Percentiles rank a stretch among this genome's conserved stretches.
phyloP scores from a whole-genome alignment of 2,329 filamentous ascomycete genomes.

The Sarocladium brachiariae region DNA sequence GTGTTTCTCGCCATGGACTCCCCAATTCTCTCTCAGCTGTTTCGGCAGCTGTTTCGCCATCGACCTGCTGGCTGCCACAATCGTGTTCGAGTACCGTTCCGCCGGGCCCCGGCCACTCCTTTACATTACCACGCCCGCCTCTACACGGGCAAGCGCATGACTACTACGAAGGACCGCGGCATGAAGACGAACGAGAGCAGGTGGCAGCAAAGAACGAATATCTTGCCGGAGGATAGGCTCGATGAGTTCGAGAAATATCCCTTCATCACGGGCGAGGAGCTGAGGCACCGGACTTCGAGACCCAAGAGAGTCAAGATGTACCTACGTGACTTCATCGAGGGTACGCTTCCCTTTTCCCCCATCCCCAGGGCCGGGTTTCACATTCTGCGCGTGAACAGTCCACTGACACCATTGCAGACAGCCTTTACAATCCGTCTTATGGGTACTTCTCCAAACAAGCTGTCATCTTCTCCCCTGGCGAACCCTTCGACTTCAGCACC shows the following conservation, averaged over 20 bases:
- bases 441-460: constrained; percentile 96
- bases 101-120: constrained; percentile 10
- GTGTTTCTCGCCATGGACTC: constrained; percentile 67
- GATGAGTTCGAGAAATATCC: constrained; percentile 80
- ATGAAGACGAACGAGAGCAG: constrained; percentile 54
- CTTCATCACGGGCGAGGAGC: constrained; percentile 72
- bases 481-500: constrained; percentile 79
- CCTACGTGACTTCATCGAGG: constrained; percentile 95
- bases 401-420: constrained; percentile 49
- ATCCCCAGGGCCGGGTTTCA: not conserved
- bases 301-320: constrained; percentile 93
- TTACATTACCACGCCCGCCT: constrained; percentile 18
- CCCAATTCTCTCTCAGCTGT: constrained; percentile 67
- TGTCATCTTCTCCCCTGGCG: constrained; percentile 88
- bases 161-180: constrained; percentile 26
- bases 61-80: constrained; percentile 25
- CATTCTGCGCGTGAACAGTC: not conserved
- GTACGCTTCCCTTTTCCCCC: constrained; percentile 40
- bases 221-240: constrained; percentile 68
- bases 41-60: constrained; percentile 78
- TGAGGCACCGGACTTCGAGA: constrained; percentile 66
- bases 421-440: constrained; percentile 88
- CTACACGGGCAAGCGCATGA: constrained; percentile 24
- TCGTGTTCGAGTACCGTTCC: constrained; percentile 15
- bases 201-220: constrained; percentile 79